Evolutionary conservation across 2,329 filamentous ascomycete genomes (phyloP).

Genomic region (Penicillium italicum): DNA sequence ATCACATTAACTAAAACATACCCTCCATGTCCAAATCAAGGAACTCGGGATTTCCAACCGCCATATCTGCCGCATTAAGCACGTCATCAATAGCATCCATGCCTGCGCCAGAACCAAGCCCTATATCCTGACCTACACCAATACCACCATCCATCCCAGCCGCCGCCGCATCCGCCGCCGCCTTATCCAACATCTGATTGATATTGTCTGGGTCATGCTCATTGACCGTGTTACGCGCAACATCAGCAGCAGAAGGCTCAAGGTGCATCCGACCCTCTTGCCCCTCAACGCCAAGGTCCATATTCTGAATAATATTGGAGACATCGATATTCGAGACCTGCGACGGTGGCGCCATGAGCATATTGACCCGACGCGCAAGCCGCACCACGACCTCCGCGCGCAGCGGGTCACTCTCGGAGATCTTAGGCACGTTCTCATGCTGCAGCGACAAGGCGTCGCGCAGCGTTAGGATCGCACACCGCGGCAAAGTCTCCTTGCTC

Average conservation of each 20-base stretch:
- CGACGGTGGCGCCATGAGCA: conserved; percentile 37
- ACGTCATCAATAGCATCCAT: conserved; percentile 45
- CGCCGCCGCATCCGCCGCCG: conserved; percentile 35
- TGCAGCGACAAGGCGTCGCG: conserved; percentile 40
- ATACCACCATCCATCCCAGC: conserved; percentile 30
- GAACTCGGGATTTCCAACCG: conserved; percentile 44
- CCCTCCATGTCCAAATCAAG: conserved; percentile 46
- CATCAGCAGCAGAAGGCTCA: conserved; percentile 18
- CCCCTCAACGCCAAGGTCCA: conserved; percentile 37
- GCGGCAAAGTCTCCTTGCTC: conserved; percentile 33
- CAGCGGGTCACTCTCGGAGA: conserved; percentile 44
- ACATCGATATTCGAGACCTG: conserved; percentile 43
- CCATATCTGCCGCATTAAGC: conserved; percentile 43
- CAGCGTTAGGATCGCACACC: conserved; percentile 38
- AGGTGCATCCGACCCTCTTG: conserved; percentile 34
- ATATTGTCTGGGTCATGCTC: conserved; percentile 34
- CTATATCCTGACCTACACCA: conserved; percentile 25
- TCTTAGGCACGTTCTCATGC: conserved; percentile 39
- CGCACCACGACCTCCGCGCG: conserved; percentile 46
- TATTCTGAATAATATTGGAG: conserved; percentile 43
- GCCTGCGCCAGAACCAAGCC: conserved; percentile 25
- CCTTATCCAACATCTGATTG: conserved; percentile 41
- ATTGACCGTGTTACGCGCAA: conserved; percentile 12
- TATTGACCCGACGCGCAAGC: conserved; percentile 44
- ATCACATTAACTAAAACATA: conserved; percentile 34